phyloP scores from a whole-genome alignment of 2,329 filamentous ascomycete genomes.

The Verticillium dahliae region DNA sequence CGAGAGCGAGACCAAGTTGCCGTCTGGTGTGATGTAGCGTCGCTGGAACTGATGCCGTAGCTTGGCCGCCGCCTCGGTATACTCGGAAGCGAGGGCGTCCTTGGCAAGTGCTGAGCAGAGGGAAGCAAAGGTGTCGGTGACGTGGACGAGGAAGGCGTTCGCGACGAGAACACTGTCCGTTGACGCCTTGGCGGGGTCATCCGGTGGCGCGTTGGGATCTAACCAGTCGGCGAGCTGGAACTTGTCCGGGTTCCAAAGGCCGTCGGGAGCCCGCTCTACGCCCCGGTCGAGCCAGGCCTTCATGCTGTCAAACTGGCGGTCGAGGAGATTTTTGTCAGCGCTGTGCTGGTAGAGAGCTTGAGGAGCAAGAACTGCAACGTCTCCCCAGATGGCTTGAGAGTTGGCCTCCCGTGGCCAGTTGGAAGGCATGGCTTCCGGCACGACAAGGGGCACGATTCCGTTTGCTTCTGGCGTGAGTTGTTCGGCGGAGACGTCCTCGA shows the following conservation, averaged over 20 bases:
- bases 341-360: slow-evolving; percentile 5
- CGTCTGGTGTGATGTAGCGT: slow-evolving; percentile 7
- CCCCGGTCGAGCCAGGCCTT: slow-evolving; percentile 6
- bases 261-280: slow-evolving; percentile 5
- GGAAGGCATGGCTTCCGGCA: slow-evolving; percentile 17
- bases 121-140: slow-evolving; percentile 1
- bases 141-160: slow-evolving; percentile 6
- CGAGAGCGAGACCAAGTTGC: slow-evolving; percentile 6
- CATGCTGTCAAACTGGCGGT: slow-evolving; percentile 6
- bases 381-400: slow-evolving; percentile 8
- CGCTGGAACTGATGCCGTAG: slow-evolving; percentile 2
- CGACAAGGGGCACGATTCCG: slow-evolving; percentile 23
- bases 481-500: slow-evolving; percentile 5
- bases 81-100: not conserved
- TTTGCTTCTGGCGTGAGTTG: slow-evolving; percentile 20
- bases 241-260: slow-evolving; percentile 6
- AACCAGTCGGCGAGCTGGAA: slow-evolving; percentile 9
- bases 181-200: slow-evolving; percentile 5
- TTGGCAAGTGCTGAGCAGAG: slow-evolving; percentile 2
- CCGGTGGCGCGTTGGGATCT: slow-evolving; percentile 6
- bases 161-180: slow-evolving; percentile 5
- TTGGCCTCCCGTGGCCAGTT: slow-evolving; percentile 8
- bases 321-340: slow-evolving; percentile 3
- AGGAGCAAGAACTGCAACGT: slow-evolving; percentile 5
- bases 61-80: not conserved